Conservation (phyloP, 164 flowering plant genomes). For the Berberis vulgaris region DNA sequence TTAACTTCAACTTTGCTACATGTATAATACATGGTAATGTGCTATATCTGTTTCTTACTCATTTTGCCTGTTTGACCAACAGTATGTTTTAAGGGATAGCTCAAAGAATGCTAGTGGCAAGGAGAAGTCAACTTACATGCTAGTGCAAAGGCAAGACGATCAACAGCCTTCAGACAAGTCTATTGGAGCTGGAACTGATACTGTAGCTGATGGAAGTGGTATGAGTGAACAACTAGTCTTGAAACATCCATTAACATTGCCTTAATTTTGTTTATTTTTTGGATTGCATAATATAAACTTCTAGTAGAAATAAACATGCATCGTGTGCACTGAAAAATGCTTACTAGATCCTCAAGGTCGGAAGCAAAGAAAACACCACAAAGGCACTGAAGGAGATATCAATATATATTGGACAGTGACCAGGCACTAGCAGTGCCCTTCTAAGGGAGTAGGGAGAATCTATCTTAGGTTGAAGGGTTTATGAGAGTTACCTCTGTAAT, state of each 20-base stretch:
- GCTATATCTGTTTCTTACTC: constrained; percentile 1
- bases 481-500: too few relatives aligned
- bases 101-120: constrained; percentile 37
- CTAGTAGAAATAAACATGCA: too few relatives aligned
- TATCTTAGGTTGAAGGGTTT: too few relatives aligned
- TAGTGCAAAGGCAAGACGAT: constrained; percentile 48
- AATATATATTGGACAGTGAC: too few relatives aligned
- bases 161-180: constrained; percentile 40
- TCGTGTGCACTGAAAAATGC: too few relatives aligned
- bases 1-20: too few relatives aligned
- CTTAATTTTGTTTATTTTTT: background rate
- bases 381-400: too few relatives aligned
- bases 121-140: constrained; percentile 48
- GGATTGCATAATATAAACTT: background rate
- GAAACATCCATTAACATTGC: background rate
- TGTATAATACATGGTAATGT: background rate
- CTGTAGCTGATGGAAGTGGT: constrained; percentile 46
- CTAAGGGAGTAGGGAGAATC: too few relatives aligned
- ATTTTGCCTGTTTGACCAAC: constrained; percentile 16
- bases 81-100: constrained; percentile 69
- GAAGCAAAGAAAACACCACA: too few relatives aligned
- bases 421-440: too few relatives aligned
- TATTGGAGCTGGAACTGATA: constrained; percentile 28
- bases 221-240: constrained; percentile 6
- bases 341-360: too few relatives aligned